phyloP scores from a whole-genome alignment of 331 rosid genomes.

The Spiraea crenata region DNA sequence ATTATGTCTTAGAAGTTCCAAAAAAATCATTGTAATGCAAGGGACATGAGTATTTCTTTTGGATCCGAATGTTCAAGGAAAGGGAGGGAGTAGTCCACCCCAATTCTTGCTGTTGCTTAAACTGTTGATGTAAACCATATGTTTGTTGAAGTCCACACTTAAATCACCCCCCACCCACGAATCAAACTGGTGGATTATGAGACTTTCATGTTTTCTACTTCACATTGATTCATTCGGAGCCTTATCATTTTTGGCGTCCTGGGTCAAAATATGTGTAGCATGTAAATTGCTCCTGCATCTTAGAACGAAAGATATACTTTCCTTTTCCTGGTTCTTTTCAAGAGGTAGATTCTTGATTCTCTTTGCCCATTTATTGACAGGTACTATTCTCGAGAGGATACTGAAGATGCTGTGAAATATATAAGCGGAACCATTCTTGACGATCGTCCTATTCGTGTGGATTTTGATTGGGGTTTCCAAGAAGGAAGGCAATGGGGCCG shows the following conservation, averaged over 20 bases:
- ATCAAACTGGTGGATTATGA: neutral
- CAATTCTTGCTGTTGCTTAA: neutral
- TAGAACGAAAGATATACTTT: neutral
- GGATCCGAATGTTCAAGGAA: neutral
- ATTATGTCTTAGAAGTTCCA: neutral
- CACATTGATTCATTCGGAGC: neutral
- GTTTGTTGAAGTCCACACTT: neutral
- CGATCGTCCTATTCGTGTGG: slow-evolving; percentile 98
- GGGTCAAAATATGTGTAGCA: neutral
- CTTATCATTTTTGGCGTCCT: neutral
- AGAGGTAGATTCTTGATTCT: neutral
- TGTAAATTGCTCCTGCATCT: slow-evolving; percentile 9
- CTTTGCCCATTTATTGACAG: slow-evolving; percentile 28
- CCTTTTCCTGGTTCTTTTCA: neutral
- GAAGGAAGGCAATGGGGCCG: slow-evolving; percentile 99
- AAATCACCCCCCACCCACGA: no score
- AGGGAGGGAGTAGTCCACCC: neutral
- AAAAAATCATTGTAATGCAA: neutral
- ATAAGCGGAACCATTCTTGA: slow-evolving; percentile 95
- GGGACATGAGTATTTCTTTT: neutral
- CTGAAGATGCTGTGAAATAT: slow-evolving; percentile 92
- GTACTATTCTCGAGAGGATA: slow-evolving; percentile 88
- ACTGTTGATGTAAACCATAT: no score
- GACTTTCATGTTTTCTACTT: neutral
- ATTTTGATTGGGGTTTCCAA: slow-evolving; percentile 98